These are phyloP conservation scores for Neurospora terricola DNA, from an alignment of 495 filamentous ascomycete species.

Conservation along the genomic window DNA sequence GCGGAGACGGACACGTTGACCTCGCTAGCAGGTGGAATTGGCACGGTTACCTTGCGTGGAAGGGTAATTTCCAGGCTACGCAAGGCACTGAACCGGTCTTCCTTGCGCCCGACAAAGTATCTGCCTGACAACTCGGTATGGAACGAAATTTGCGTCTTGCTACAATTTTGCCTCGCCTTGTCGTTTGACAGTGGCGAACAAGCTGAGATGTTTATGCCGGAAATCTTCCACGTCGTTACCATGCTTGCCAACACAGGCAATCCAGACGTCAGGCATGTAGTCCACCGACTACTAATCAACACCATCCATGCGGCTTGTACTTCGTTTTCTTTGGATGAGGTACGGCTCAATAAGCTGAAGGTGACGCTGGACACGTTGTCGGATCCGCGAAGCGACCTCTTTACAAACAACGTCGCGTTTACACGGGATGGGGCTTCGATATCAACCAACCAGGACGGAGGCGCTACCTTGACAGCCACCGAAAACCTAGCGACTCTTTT, in stretches of 20 bases:
- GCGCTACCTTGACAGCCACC: conserved; percentile 38
- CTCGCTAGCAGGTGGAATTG: conserved; percentile 48
- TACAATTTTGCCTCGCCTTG: conserved; percentile 52
- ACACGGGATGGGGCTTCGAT: conserved; percentile 34
- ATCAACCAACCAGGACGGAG: conserved; percentile 37
- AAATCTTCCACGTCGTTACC: conserved; percentile 57
- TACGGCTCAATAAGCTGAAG: conserved; percentile 41
- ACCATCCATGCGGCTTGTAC: conserved; percentile 56
- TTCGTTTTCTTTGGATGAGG: conserved; percentile 48
- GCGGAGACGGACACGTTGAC: conserved; percentile 50
- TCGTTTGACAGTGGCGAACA: conserved; percentile 57
- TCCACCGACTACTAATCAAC: conserved; percentile 52
- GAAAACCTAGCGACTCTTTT: conserved; percentile 45
- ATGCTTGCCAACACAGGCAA: conserved; percentile 55
- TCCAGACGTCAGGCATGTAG: conserved; percentile 41
- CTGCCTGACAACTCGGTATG: conserved; percentile 54
- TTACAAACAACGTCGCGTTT: conserved; percentile 28
- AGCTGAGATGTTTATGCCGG: conserved; percentile 52
- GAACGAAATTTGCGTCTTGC: conserved; percentile 52
- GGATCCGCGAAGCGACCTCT: conserved; percentile 41
- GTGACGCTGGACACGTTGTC: conserved; percentile 43
- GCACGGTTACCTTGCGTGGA: conserved; percentile 50
- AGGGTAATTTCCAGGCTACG: conserved; percentile 50
- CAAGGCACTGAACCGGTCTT: conserved; percentile 54
- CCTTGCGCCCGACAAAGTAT: conserved; percentile 47